A percentile compares a stretch with the other conserved stretches of the same genome.
Conservation (phyloP, 768 basidiomycete genomes). For the Boletus sp. region DNA sequence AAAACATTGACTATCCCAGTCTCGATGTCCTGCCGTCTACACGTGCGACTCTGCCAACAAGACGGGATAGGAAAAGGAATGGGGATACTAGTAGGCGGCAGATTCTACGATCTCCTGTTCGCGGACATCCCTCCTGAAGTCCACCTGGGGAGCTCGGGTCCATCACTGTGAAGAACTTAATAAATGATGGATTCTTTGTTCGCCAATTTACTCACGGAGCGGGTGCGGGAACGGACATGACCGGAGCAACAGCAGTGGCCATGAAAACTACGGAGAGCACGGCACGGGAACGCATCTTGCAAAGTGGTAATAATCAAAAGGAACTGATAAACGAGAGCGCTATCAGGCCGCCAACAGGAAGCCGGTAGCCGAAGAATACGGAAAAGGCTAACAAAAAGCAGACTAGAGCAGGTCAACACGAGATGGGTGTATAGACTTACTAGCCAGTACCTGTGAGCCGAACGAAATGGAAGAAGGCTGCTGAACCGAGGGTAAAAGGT, state of each 20-base stretch:
- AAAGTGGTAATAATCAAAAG: neutral
- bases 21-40: neutral
- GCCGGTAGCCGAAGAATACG: slow-evolving; percentile 3
- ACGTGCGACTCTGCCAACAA: neutral
- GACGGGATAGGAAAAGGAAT: slow-evolving; percentile 6
- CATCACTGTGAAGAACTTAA: neutral
- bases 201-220: neutral
- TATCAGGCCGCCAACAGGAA: slow-evolving; percentile 11
- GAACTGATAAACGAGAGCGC: slow-evolving; percentile 4
- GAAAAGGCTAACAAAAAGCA: slow-evolving; percentile 10
- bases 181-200: neutral
- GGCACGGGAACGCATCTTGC: slow-evolving; percentile 9
- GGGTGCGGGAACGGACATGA: slow-evolving; percentile 7
- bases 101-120: slow-evolving; percentile 1
- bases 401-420: neutral
- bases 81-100: slow-evolving; percentile 10
- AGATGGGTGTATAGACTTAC: slow-evolving; percentile 7
- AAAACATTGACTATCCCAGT: neutral
- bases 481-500: neutral
- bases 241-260: neutral
- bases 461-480: slow-evolving; percentile 16
- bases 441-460: slow-evolving; percentile 20
- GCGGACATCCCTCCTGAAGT: neutral
- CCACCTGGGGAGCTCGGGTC: neutral
- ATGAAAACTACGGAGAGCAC: slow-evolving; percentile 5